Base-by-base conservation (phyloP, 805 yeast species). In the Kregervanrija fluxuum region DNA sequence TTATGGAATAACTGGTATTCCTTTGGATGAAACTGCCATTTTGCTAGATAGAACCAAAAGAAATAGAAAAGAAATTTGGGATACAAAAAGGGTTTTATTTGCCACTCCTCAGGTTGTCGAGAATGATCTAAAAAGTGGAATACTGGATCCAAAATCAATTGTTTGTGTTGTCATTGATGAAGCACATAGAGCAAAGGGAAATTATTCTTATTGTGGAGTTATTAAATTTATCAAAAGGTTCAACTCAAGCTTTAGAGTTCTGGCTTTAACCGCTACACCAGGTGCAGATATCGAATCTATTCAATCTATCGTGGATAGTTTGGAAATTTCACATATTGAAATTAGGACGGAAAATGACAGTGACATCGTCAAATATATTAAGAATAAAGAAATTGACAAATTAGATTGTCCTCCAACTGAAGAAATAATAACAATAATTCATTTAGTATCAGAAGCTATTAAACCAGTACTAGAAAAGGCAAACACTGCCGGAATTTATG, bases 31-130 rank as follows among this genome's bases (percentile, higher is more conserved):
- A 38, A 85, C 91, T 2, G 95, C 96, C 0, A 85, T 90, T 40
- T 64, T 90, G 45, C 64, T 90, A 36, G 71, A 52, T 58, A 82
- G 66, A 65, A 65, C 70, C 11, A 62, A 69, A 37, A 59, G 63
- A 41, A 80, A 82, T 49, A 71, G 99, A 48, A 79, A 73, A 2
- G 80, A 76, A 30, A 79, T 85, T n/a, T 93, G 97, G 97, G 66
- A 68, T 13, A 59, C 70, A 3, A 85, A 82, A 53, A 69, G 89
- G 33, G 88, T 95, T 0, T 86, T 93, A 55, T 93, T 93, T 58
- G 80, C 96, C 1, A 93, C 99, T 0, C 99, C 99, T 0, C 99
- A 93, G 56, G 95, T 90, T 5, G 90, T 93, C 4, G 96, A 88
- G 50, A 89, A 89, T 62, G 99, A 93, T 63, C 68, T 93, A 49